These are phyloP conservation scores for Venturia oleaginea DNA, from an alignment of 2,329 filamentous ascomycete species.

Conservation along the genomic window DNA sequence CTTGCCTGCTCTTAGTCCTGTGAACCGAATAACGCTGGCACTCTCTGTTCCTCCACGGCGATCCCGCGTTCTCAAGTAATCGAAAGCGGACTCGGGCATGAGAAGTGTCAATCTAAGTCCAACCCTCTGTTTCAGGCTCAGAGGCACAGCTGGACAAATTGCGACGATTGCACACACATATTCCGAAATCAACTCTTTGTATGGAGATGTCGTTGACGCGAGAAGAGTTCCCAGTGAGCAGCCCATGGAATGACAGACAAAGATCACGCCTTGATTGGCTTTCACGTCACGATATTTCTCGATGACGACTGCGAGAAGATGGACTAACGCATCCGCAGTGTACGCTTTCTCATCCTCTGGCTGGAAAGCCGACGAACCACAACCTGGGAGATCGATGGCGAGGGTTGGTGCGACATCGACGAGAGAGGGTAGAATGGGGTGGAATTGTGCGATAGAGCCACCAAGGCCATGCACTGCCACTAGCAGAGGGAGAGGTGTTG, in stretches of 20 bases:
- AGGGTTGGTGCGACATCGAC: constrained; percentile 76
- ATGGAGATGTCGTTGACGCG: constrained; percentile 49
- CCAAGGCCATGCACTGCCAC: constrained; percentile 91
- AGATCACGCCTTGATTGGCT: constrained; percentile 42
- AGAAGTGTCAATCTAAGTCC: background rate
- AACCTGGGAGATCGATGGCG: constrained; percentile 83
- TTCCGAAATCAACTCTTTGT: constrained; percentile 45
- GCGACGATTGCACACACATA: constrained; percentile 69
- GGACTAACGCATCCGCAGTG: constrained; percentile 61
- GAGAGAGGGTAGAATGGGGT: constrained; percentile 69
- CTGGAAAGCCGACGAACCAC: constrained; percentile 68
- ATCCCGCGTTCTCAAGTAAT: constrained; percentile 71
- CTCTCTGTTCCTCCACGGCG: constrained; percentile 69
- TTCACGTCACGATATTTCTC: constrained; percentile 63
- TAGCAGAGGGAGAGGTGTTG: constrained; percentile 68
- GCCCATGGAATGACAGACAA: constrained; percentile 88
- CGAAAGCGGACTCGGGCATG: constrained; percentile 54
- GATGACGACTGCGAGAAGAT: constrained; percentile 67
- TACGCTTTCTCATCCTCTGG: constrained; percentile 71
- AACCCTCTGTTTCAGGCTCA: constrained; percentile 39
- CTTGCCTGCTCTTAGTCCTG: constrained; percentile 55
- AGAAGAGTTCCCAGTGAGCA: constrained; percentile 68
- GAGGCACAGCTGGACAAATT: constrained; percentile 67
- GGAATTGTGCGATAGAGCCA: constrained; percentile 85
- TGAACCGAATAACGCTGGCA: constrained; percentile 68